Evolutionary conservation across 768 basidiomycete genomes (phyloP).

Genomic region (Tylopilus rubrobrunneus): DNA sequence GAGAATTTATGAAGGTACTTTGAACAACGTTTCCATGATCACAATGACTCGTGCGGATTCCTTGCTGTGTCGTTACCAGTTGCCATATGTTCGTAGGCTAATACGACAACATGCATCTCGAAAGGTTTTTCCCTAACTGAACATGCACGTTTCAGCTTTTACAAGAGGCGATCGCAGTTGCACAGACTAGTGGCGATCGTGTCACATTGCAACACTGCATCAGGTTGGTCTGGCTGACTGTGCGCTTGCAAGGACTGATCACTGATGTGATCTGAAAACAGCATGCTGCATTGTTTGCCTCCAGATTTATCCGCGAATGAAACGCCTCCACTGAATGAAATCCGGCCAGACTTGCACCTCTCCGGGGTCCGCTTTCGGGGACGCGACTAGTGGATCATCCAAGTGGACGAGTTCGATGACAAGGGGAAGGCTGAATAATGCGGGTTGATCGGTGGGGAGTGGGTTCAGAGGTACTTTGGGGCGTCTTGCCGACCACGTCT

Average conservation of each 20-base stretch:
- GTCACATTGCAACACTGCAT: slow-evolving; percentile 75
- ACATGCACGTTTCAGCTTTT: slow-evolving; percentile 46
- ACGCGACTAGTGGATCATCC: too few species aligned
- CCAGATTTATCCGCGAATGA: slow-evolving; percentile 34
- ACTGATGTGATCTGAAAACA: slow-evolving; percentile 26
- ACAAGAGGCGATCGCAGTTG: slow-evolving; percentile 73
- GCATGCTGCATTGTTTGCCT: slow-evolving; percentile 71
- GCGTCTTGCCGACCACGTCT: too few species aligned
- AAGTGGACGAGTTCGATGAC: too few species aligned
- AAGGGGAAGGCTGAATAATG: too few species aligned
- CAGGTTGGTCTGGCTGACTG: slow-evolving; percentile 42
- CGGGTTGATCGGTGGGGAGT: too few species aligned
- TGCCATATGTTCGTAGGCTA: slow-evolving; percentile 42
- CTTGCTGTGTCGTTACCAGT: not conserved
- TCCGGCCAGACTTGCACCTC: slow-evolving; percentile 73
- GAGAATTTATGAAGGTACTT: slow-evolving; percentile 77
- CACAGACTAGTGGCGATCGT: slow-evolving; percentile 68
- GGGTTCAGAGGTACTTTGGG: too few species aligned
- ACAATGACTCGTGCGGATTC: slow-evolving; percentile 68
- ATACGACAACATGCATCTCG: slow-evolving; percentile 65
- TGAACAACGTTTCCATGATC: slow-evolving; percentile 80
- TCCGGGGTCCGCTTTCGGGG: slow-evolving; percentile 69
- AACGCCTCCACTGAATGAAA: slow-evolving; percentile 59
- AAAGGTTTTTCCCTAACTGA: not conserved
- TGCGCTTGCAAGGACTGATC: slow-evolving; percentile 10